phyloP scores from a whole-genome alignment of 805 yeast species.

The Metschnikowia hibisci region DNA sequence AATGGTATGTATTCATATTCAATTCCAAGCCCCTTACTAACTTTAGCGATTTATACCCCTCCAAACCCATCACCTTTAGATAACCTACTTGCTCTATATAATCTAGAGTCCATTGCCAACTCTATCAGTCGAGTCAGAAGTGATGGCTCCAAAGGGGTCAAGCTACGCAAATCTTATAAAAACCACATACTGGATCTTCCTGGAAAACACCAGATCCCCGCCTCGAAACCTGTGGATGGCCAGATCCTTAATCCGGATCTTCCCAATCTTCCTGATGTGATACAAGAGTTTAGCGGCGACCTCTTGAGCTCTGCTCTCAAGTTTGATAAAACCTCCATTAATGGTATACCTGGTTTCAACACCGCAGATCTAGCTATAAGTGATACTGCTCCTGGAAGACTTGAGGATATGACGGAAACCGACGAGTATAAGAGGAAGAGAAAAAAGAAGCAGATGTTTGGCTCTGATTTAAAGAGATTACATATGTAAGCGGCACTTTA shows the following conservation, averaged over 20 bases:
- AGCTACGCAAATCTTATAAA: constrained; percentile 90
- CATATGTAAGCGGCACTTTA: constrained; percentile 21
- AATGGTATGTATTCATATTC: constrained; percentile 16
- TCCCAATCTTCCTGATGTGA: constrained; percentile 40
- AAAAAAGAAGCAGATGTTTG: constrained; percentile 37
- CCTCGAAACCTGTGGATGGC: constrained; percentile 32
- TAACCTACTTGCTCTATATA: constrained; percentile 67
- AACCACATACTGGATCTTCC: constrained; percentile 86
- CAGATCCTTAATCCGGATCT: constrained; percentile 36
- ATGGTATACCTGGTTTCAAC: constrained; percentile 78
- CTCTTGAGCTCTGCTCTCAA: constrained; percentile 47
- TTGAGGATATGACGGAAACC: constrained; percentile 38
- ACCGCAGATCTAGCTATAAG: constrained; percentile 61
- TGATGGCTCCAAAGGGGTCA: constrained; percentile 88
- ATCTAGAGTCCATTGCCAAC: constrained; percentile 60
- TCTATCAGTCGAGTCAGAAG: constrained; percentile 84
- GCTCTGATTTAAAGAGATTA: constrained; percentile 36
- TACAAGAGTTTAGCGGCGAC: constrained; percentile 48
- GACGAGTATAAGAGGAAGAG: constrained; percentile 33
- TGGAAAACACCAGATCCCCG: constrained; percentile 70
- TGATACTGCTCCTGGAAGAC: constrained; percentile 40
- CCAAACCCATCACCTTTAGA: constrained; percentile 67
- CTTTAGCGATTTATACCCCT: constrained; percentile 32
- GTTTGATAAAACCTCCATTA: constrained; percentile 61
- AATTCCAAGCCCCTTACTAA: constrained; percentile 7